Evolutionary conservation across 495 filamentous ascomycete species (phyloP).

Genomic region (Penicillium diatomitis): DNA sequence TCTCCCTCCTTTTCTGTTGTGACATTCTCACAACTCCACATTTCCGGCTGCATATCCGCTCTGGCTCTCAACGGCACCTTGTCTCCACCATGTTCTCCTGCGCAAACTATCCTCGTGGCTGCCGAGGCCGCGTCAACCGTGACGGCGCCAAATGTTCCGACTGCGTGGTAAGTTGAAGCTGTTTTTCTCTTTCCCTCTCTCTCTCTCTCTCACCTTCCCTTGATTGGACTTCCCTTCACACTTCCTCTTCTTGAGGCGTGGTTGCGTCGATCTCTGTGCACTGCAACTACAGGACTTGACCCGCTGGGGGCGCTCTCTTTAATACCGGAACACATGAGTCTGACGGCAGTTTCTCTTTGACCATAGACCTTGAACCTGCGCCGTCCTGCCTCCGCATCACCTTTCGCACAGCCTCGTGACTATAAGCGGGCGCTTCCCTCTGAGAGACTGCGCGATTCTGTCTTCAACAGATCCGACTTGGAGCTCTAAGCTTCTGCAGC

Average conservation of each 20-base stretch:
- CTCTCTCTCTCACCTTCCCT: too few species aligned
- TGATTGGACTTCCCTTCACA: too few species aligned
- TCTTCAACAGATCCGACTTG: conserved; percentile 15
- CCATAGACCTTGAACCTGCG: conserved; percentile 33
- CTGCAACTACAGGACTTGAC: too few species aligned
- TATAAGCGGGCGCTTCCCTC: conserved; percentile 34
- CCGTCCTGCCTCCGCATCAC: conserved; percentile 33
- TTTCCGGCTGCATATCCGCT: background rate
- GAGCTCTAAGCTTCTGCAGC: conserved; percentile 10
- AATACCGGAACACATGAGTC: background rate
- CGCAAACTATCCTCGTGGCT: conserved; percentile 42
- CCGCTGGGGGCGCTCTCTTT: too few species aligned
- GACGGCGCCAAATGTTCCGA: conserved; percentile 37
- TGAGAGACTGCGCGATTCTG: conserved; percentile 25
- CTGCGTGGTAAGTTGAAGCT: conserved; percentile 32
- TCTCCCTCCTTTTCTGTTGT: background rate
- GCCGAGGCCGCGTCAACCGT: conserved; percentile 39
- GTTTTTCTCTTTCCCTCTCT: background rate
- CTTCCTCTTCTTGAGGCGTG: too few species aligned
- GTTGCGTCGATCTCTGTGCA: too few species aligned
- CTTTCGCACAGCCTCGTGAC: conserved; percentile 37
- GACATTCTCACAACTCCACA: too few species aligned
- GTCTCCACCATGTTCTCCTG: conserved; percentile 37
- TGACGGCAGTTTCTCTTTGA: conserved; percentile 4
- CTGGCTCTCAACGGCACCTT: background rate